Percentiles rank a stretch among this genome's conserved stretches.
phyloP scores from a whole-genome alignment of 208 protist genomes.

The Herpetomonas muscarum region DNA sequence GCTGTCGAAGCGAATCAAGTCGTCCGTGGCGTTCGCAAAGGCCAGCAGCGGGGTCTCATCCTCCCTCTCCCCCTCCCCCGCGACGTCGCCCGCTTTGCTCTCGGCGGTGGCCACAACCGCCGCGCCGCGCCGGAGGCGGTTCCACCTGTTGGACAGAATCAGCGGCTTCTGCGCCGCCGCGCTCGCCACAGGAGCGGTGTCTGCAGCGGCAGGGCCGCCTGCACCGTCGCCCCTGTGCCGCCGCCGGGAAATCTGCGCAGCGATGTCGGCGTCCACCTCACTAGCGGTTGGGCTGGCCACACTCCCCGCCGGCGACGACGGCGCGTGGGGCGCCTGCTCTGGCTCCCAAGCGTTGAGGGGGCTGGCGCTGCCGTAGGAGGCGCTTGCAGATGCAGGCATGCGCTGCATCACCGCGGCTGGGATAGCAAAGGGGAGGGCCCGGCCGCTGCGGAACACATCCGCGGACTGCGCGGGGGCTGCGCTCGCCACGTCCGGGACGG shows the following conservation, averaged over 20 bases:
- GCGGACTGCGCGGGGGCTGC: too few relatives aligned
- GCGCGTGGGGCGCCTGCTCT: neutral
- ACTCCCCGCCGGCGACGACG: neutral
- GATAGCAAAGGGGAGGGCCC: slow-evolving; percentile 27
- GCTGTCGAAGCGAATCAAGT: slow-evolving; percentile 32
- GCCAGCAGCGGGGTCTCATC: neutral
- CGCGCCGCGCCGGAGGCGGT: slow-evolving; percentile 1
- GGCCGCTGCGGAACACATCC: too few relatives aligned
- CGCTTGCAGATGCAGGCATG: too few relatives aligned
- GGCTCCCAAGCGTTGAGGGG: too few relatives aligned
- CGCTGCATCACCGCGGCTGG: slow-evolving; percentile 28
- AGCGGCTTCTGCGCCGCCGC: slow-evolving; percentile 11
- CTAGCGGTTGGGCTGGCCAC: neutral
- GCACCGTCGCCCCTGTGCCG: neutral
- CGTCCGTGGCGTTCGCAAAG: slow-evolving; percentile 24
- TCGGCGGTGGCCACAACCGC: slow-evolving; percentile 7
- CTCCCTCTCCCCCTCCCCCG: neutral
- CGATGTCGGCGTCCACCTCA: neutral
- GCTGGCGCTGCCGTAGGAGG: too few relatives aligned
- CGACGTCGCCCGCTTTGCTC: neutral
- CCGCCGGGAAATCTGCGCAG: neutral
- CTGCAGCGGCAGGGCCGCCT: neutral
- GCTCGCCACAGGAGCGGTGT: too few relatives aligned
- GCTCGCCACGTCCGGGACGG: too few relatives aligned
- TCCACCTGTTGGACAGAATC: slow-evolving; percentile 16